Evolutionary conservation across 257 asterid species (phyloP), one percentile per base, ranked within the genome.

Genomic region (Knoxia roxburghii): DNA sequence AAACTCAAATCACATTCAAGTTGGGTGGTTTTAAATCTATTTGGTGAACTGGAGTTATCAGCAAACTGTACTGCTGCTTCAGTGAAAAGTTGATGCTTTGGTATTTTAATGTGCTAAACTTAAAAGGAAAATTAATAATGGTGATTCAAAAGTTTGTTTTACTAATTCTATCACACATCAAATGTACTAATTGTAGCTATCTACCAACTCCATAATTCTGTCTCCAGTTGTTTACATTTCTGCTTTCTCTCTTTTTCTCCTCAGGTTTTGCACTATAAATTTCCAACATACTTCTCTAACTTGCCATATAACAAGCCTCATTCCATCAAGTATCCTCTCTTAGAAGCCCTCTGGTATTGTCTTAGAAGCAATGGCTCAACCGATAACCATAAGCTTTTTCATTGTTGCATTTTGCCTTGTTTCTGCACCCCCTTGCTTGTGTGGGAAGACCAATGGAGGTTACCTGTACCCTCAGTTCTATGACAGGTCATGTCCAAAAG

Each of bases 391-490:
- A 57, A 79, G 76, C 81, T 51, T 87, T 69, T 72, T 82, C 76
- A 11, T 84, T 30, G 53, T 73, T 27, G 23, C 79, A 48, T 20
- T 79, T 68, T 71, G 87, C 5, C 74, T 89, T 59, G 77, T 80
- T 57, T 70, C 82, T 74, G 83, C 86, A 58, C 90, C 90, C 60
- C 72, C 83, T 64, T 79, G 88, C 82, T 72, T 82, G 70, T 83
- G 80, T 64, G 65, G 48, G 23, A 70, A 57, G 71, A 75, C 67
- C 76, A 18, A 33, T 60, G 84, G 82, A 66, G 95, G 89, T 58
- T 78, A 77, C 70, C 86, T 87, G 37, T 85, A 80, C 70, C 98
- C 98, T 1, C 96, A 89, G 64, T 89, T 87, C 78, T 91, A 91
- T 54, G 83, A 91, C 63, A 80, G 80, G 4, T 77, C 93, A 1